phyloP scores from a whole-genome alignment of 345 rosid species.

The Moricandia moricandioides region DNA sequence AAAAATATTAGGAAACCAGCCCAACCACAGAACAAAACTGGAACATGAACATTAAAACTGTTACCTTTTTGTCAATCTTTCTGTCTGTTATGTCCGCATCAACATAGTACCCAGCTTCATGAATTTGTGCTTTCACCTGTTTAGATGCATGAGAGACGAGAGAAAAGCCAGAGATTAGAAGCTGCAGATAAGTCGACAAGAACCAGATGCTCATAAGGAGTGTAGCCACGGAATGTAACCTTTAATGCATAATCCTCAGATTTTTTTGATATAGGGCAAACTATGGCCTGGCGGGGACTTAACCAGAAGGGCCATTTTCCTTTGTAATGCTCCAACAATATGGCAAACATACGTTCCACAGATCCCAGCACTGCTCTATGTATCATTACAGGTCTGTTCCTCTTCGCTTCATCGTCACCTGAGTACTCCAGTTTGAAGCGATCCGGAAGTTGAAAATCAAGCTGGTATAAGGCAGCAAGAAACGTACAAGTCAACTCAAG shows the following conservation, averaged over 20 bases:
- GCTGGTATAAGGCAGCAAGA: constrained; percentile 50
- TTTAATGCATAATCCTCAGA: constrained; percentile 66
- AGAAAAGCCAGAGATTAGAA: constrained; percentile 29
- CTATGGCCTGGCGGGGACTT: constrained; percentile 98
- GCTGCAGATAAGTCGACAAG: background rate
- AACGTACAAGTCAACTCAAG: constrained; percentile 23
- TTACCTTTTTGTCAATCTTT: constrained; percentile 93
- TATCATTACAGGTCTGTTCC: constrained; percentile 84
- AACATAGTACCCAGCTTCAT: constrained; percentile 70
- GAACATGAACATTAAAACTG: background rate
- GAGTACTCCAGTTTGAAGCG: constrained; percentile 79
- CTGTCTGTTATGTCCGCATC: constrained; percentile 80
- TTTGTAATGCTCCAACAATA: constrained; percentile 91
- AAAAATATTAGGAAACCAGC: constrained; percentile 3
- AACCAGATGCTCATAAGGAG: background rate
- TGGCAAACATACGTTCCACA: constrained; percentile 95
- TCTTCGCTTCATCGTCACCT: constrained; percentile 85
- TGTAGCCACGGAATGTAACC: constrained; percentile 42
- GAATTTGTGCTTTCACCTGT: constrained; percentile 66
- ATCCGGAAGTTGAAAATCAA: constrained; percentile 94
- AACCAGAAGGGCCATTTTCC: constrained; percentile 99
- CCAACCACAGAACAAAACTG: constrained; percentile 1
- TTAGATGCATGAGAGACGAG: constrained; percentile 5
- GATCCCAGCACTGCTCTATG: constrained; percentile 97
- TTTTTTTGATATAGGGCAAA: constrained; percentile 92